Evolutionary conservation across 2,329 filamentous ascomycete species (phyloP).

Genomic region (Ophiocordyceps camponoti-leonardi): DNA sequence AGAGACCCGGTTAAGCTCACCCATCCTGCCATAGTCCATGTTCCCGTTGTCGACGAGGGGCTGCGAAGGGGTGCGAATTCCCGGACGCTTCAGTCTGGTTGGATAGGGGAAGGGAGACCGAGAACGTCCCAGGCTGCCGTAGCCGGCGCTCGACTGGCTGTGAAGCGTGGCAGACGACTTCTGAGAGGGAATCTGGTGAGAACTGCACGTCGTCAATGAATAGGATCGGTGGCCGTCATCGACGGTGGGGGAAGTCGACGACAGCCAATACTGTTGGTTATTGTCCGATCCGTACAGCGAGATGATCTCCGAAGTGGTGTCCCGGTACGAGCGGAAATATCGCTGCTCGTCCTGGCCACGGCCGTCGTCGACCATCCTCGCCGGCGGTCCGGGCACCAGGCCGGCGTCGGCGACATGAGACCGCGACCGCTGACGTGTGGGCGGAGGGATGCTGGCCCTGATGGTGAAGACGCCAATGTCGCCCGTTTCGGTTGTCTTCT

Average conservation of each 20-base stretch:
- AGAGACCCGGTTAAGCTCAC: constrained; percentile 29
- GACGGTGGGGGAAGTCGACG: constrained; percentile 22
- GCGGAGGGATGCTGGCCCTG: constrained; percentile 13
- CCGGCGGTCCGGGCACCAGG: constrained; percentile 9
- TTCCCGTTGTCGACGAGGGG: constrained; percentile 28
- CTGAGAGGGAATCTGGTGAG: constrained; percentile 26
- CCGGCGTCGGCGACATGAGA: constrained; percentile 12
- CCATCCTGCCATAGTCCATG: constrained; percentile 32
- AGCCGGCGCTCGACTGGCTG: constrained; percentile 22
- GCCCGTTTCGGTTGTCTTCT: constrained; percentile 48
- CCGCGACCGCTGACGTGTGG: constrained; percentile 13
- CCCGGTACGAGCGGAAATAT: constrained; percentile 29
- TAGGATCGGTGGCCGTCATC: constrained; percentile 33
- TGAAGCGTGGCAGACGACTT: constrained; percentile 29
- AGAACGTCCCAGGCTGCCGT: constrained; percentile 27
- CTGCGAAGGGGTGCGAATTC: constrained; percentile 30
- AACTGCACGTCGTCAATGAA: constrained; percentile 35
- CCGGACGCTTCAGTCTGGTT: constrained; percentile 36
- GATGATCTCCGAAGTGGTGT: constrained; percentile 35
- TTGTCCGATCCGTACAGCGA: constrained; percentile 38
- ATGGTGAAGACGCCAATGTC: constrained; percentile 46
- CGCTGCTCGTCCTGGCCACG: constrained; percentile 22
- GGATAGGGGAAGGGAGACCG: constrained; percentile 43
- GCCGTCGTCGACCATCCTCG: constrained; percentile 14
- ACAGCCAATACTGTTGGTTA: constrained; percentile 26